phyloP scores from a whole-genome alignment of 148 eudicot genomes.

The Mesembryanthemum crystallinum region DNA sequence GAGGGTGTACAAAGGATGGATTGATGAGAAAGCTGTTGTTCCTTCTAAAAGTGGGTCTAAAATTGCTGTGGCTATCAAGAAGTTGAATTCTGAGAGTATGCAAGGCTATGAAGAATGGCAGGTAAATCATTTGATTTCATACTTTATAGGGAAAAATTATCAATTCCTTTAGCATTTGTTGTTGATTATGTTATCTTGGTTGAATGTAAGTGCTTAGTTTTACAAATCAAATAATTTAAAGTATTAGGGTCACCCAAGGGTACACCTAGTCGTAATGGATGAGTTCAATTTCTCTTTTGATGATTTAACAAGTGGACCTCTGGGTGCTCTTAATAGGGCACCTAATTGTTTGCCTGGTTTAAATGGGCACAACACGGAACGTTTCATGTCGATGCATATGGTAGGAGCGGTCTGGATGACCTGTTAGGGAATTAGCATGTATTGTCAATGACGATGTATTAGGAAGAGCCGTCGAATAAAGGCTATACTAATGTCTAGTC shows the following conservation, averaged over 20 bases:
- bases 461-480: background rate
- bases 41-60: conserved; percentile 42
- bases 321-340: too few species aligned
- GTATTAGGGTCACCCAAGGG: too few species aligned
- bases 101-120: conserved; percentile 81
- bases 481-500: background rate
- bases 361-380: too few species aligned
- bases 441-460: background rate
- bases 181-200: background rate
- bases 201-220: background rate
- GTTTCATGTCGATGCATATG: background rate
- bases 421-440: background rate
- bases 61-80: conserved; percentile 74
- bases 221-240: background rate
- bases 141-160: background rate
- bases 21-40: conserved; percentile 44
- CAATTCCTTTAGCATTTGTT: background rate
- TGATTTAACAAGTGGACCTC: too few species aligned
- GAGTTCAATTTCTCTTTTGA: too few species aligned
- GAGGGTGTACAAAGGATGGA: conserved; percentile 71
- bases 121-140: conserved; percentile 28
- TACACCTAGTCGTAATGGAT: too few species aligned
- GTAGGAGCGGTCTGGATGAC: background rate
- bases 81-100: conserved; percentile 58
- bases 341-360: too few species aligned